These are phyloP conservation scores for Loxodes magnus DNA, from an alignment of 73 alveolate genomes.

Conservation along the genomic window DNA sequence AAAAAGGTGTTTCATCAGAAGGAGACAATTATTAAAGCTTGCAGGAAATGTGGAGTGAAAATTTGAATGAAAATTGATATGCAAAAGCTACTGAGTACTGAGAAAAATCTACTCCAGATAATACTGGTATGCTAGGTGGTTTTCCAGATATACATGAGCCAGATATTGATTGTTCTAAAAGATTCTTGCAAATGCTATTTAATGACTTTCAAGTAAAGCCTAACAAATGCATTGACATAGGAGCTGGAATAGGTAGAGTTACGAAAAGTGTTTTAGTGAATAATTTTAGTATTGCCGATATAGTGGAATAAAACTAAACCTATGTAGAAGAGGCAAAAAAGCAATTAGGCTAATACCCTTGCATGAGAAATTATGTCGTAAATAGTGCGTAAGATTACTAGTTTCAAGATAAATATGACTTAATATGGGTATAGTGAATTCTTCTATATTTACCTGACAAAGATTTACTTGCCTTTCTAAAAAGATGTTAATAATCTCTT, in stretches of 20 bases:
- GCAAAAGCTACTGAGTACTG: constrained; percentile 30
- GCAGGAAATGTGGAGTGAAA: no score
- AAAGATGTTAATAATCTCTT: constrained; percentile 23
- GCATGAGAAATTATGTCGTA: no score
- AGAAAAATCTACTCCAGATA: constrained; percentile 34
- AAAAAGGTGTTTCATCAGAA: no score
- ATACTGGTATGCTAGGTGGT: constrained; percentile 48
- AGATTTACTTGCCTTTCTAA: constrained; percentile 33
- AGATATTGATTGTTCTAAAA: constrained; percentile 29
- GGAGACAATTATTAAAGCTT: no score
- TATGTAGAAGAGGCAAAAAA: constrained; percentile 32
- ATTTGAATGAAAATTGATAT: constrained; percentile 38
- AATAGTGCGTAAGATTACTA: no score
- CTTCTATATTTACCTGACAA: constrained; percentile 47
- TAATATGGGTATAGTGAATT: constrained; percentile 64
- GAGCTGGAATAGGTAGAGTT: constrained; percentile 75
- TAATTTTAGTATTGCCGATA: constrained; percentile 40
- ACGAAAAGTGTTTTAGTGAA: constrained; percentile 35
- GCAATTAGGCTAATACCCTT: constrained; percentile 22
- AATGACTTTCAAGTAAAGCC: constrained; percentile 13
- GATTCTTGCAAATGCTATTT: constrained; percentile 14
- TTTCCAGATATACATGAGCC: constrained; percentile 31
- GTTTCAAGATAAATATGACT: no score
- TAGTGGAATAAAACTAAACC: constrained; percentile 42
- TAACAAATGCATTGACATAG: constrained; percentile 51